Evolutionary conservation across 169 alveolate genomes (phyloP), one percentile per base, ranked within the genome.

Genomic region (Plasmodium gonderi): DNA sequence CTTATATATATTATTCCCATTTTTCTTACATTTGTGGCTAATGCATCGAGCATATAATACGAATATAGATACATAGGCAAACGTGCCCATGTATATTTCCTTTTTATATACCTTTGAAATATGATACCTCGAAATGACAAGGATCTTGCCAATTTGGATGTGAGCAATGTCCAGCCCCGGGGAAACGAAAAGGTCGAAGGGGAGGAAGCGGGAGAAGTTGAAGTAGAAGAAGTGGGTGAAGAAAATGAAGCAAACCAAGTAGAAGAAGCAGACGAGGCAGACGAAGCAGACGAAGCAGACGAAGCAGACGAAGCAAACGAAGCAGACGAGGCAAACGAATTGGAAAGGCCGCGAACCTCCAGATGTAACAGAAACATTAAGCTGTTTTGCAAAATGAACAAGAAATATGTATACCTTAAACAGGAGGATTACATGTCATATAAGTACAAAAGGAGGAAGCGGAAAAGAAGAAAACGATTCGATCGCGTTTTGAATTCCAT

Each of bases 371-470:
- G 42, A 38, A 69, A 82, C 26, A 38, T 82, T 38, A 82, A 69
- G 42, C 79, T 29, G 44, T 82, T 82, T 69, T 82, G 80, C 75
- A 82, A 69, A 51, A 68, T 82, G 77, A 82, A 72, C 60, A 82
- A 49, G 31, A 82, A 82, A 42, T 82, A 69, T 29, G 33, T 33
- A 2, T 47, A 72, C 40, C 26, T 82, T 29, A 45, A 26, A 29
- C 49, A 38, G 64, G 64, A 2, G 77, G 40, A 69, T 44, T 45
- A 72, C 26, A 51, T 26, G n/a, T 82, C 76, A 23, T 45, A 44
- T 7, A 47, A n/a, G 77, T 69, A 31, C 42, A 72, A 40, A 38
- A 47, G 68, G 31, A 38, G 12, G 60, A 69, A 68, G 54, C 47
- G 42, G n/a, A 82, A 31, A 69, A 68, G 29, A 14, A 82, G 79